Conservation (phyloP, 2,329 filamentous ascomycete genomes). For the Eutypa lata region DNA sequence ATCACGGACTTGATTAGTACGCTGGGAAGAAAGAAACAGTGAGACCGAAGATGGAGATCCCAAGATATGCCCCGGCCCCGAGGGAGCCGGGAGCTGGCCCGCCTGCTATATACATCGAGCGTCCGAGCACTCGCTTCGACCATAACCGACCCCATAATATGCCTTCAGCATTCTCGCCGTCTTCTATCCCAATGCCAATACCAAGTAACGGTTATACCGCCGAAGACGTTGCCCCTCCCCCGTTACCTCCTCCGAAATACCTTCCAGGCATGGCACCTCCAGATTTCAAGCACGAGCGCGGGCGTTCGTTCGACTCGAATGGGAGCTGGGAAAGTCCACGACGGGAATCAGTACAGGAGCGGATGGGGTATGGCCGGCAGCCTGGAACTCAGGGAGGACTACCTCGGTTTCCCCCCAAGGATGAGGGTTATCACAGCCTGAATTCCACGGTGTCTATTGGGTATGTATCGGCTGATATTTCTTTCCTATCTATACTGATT, state of each 20-base stretch:
- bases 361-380: slow-evolving; percentile 15
- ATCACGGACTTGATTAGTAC: slow-evolving; percentile 3
- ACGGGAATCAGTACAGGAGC: slow-evolving; percentile 22
- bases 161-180: slow-evolving; percentile 25
- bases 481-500: not conserved
- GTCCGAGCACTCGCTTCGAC: slow-evolving; percentile 19
- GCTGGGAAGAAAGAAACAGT: slow-evolving; percentile 3
- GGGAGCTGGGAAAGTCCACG: slow-evolving; percentile 24
- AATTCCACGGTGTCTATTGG: slow-evolving; percentile 25
- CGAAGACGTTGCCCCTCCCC: slow-evolving; percentile 33
- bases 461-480: slow-evolving; percentile 14
- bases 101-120: slow-evolving; percentile 28
- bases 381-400: slow-evolving; percentile 14
- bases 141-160: slow-evolving; percentile 16
- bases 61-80: slow-evolving; percentile 24
- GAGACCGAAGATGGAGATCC: slow-evolving; percentile 23
- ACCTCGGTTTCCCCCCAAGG: slow-evolving; percentile 20
- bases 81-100: slow-evolving; percentile 28
- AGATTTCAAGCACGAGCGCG: slow-evolving; percentile 19
- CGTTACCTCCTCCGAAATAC: slow-evolving; percentile 32
- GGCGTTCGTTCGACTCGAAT: slow-evolving; percentile 26
- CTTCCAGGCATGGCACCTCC: slow-evolving; percentile 25
- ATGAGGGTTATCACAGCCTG: slow-evolving; percentile 32
- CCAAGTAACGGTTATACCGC: slow-evolving; percentile 26
- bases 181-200: slow-evolving; percentile 36